These are phyloP conservation scores for Thalassiosira oceanica DNA, from an alignment of 352 stramenopile species.

Conservation along the genomic window DNA sequence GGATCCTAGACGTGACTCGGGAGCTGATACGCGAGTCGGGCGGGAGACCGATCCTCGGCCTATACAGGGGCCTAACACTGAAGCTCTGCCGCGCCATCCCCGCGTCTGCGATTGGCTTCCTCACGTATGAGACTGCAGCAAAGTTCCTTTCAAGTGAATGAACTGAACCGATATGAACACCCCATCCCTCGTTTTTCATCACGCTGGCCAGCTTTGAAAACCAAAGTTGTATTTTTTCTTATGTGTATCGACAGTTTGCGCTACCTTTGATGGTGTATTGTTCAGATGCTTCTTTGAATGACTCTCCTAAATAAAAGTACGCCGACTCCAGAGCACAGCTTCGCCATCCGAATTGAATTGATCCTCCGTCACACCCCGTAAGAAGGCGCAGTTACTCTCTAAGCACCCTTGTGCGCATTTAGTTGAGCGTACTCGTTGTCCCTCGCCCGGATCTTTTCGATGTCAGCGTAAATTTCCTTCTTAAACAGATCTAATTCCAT, in stretches of 20 bases:
- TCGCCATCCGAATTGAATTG: too few species aligned
- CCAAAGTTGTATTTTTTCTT: too few species aligned
- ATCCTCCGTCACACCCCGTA: not conserved
- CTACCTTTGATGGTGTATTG: too few species aligned
- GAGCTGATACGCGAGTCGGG: conserved; percentile 60
- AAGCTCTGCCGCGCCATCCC: conserved; percentile 70
- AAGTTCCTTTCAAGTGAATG: conserved; percentile 14
- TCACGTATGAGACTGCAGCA: conserved; percentile 66
- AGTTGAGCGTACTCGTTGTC: conserved; percentile 77
- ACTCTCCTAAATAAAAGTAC: too few species aligned
- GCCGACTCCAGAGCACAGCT: too few species aligned
- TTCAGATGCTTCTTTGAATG: too few species aligned
- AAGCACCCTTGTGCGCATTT: conserved; percentile 70
- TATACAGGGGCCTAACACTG: conserved; percentile 76
- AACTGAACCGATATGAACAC: too few species aligned
- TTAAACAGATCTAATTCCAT: conserved; percentile 72
- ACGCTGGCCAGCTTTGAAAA: too few species aligned
- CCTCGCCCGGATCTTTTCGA: conserved; percentile 74
- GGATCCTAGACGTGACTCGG: conserved; percentile 46
- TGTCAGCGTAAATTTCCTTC: conserved; percentile 65
- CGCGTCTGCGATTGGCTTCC: conserved; percentile 74
- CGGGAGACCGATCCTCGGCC: conserved; percentile 43
- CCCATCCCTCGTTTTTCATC: too few species aligned
- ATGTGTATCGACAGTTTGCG: too few species aligned
- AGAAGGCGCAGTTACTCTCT: not conserved